Percentiles rank a stretch among this genome's conserved stretches.
Conservation (phyloP, 306 rosid genomes). For the Sophora flavescens region DNA sequence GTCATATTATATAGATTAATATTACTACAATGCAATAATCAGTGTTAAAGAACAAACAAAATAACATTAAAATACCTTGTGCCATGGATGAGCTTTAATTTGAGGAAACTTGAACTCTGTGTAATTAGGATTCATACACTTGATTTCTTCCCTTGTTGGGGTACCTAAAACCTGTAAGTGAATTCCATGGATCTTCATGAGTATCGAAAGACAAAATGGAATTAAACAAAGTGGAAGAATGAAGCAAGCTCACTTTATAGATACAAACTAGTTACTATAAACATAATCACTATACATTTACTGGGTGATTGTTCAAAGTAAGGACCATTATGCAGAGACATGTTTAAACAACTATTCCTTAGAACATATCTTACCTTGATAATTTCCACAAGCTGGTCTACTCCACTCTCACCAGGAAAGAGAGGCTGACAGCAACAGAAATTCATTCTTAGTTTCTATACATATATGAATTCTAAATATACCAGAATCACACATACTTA, state of each 20-base stretch:
- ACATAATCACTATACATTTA: slow-evolving; percentile 5
- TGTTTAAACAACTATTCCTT: background rate
- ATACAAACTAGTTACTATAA: slow-evolving; percentile 13
- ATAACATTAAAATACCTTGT: slow-evolving; percentile 67
- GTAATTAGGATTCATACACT: slow-evolving; percentile 96
- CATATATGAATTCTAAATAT: slow-evolving; percentile 22
- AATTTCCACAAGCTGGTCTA: slow-evolving; percentile 93
- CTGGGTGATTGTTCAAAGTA: background rate
- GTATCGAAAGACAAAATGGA: background rate
- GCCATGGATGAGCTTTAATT: slow-evolving; percentile 98
- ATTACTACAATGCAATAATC: background rate
- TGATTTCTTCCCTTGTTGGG: slow-evolving; percentile 98
- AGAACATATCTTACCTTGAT: slow-evolving; percentile 68
- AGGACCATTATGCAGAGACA: slow-evolving; percentile 10
- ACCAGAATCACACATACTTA: slow-evolving; percentile 15
- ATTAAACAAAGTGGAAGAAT: background rate
- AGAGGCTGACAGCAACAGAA: slow-evolving; percentile 69
- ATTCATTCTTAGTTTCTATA: slow-evolving; percentile 43
- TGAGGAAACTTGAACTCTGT: slow-evolving; percentile 94
- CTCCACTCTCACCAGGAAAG: slow-evolving; percentile 95
- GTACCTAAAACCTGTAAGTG: slow-evolving; percentile 89
- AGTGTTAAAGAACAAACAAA: slow-evolving; percentile 3
- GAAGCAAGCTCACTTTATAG: background rate
- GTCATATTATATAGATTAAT: slow-evolving; percentile 18
- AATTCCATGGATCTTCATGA: slow-evolving; percentile 31